Base-by-base conservation (phyloP, 1,284 basidiomycete genomes). In the Ceratobasidium sp. region DNA sequence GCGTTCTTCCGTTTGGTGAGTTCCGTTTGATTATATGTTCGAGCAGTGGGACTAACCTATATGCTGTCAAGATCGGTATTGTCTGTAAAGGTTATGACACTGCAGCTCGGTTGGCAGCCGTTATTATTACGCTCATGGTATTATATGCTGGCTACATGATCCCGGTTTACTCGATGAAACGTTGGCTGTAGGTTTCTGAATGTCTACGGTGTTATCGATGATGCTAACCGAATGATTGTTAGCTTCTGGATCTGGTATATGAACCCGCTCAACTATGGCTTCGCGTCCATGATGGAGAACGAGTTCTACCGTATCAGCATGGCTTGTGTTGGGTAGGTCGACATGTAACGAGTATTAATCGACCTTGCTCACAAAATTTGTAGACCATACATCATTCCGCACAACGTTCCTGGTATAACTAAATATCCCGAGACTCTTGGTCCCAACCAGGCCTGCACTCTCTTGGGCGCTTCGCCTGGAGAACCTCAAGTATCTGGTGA, bases 281-380 rank as follows among this genome's bases (percentile, higher is more conserved):
- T 94, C 88, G 91, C 92, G 80, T 93, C 90, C 0, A 87, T 91
- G 69, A 92, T 96, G 89, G 91, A 93, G 84, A 96, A 96, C 82
- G 94, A 96, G 83, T 96, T 96, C 84, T 91, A 89, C 85, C 89
- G 93, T 9, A 89, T 93, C 71, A 84, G 87, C 28, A 82, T 57
- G 42, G 9, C 56, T 3, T 44, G 50, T 52, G 52, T 28, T 64
- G 42, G 73, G 46, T 69, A 33, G 33, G 33, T 33, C 33, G 33
- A 33, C 33, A 4, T 33, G 33, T 33, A 33, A 33, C 33, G 64
- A 57, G 69, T 59, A 15, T 52, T 42, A 26, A 4, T 66, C 83
- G 95, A 56, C 86, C 86, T 1, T 96, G n/a, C 38, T 44, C 12
- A 48, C n/a, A 7, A 52, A 38, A 7, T 4, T 15, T 40, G 33